Conservation (phyloP, 1,139 yeast genomes). For the Arxiozyma bovina region DNA sequence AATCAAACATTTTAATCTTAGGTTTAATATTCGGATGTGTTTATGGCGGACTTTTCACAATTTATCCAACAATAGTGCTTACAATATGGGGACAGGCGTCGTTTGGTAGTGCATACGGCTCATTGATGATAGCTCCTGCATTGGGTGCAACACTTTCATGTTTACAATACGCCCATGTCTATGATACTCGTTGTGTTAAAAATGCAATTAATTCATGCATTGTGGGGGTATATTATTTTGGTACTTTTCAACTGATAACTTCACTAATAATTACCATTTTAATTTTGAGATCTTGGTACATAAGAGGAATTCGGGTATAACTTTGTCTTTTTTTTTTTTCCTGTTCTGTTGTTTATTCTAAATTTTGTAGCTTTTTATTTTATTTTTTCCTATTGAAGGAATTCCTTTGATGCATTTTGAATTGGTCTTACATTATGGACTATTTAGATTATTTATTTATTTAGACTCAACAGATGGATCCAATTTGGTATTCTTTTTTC, state of each 20-base stretch:
- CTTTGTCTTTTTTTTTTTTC: not conserved
- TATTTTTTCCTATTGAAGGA: not conserved
- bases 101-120: constrained; percentile 91
- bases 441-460: too few relatives aligned
- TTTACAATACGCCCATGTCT: constrained; percentile 56
- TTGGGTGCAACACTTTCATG: constrained; percentile 70
- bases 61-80: constrained; percentile 75
- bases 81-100: constrained; percentile 83
- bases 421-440: not conserved
- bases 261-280: constrained; percentile 11
- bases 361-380: too few relatives aligned
- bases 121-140: constrained; percentile 87
- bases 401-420: not conserved
- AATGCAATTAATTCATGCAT: constrained; percentile 13
- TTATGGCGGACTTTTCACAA: constrained; percentile 79
- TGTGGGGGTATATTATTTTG: constrained; percentile 14
- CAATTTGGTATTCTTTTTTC: not conserved
- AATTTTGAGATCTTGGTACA: constrained; percentile 11
- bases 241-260: constrained; percentile 10
- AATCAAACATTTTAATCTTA: not conserved
- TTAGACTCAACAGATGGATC: not conserved
- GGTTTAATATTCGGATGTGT: constrained; percentile 57
- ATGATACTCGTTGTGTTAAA: constrained; percentile 37
- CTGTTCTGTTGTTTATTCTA: too few relatives aligned
- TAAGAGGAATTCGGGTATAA: constrained; percentile 1